These are phyloP conservation scores for Globisporangium okanoganense DNA, from an alignment of 352 stramenopile genomes.

Conservation along the genomic window DNA sequence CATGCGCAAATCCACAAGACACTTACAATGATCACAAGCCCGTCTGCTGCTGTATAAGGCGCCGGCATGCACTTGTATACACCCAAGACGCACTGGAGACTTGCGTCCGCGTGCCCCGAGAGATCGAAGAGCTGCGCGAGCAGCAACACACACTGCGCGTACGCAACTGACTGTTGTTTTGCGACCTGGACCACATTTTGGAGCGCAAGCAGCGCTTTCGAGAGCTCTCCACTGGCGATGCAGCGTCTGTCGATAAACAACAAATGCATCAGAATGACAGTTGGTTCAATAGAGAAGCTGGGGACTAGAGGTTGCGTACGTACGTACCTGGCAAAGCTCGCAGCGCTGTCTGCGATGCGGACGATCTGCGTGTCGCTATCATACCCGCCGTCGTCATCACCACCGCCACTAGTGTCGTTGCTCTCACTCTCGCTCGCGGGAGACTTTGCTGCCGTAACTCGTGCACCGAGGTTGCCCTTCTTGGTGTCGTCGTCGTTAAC, in stretches of 20 bases:
- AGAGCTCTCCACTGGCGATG: conserved; percentile 33
- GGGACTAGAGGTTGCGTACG: not conserved
- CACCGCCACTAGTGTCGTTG: not conserved
- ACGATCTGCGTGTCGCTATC: conserved; percentile 12
- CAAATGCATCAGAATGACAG: too few relatives aligned
- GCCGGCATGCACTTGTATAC: conserved; percentile 43
- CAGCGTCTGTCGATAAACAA: conserved; percentile 29
- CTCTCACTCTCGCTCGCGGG: not conserved
- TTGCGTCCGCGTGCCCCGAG: conserved; percentile 23
- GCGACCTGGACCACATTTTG: conserved; percentile 39
- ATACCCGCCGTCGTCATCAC: conserved; percentile 3
- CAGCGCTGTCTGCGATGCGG: conserved; percentile 21
- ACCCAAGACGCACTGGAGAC: conserved; percentile 33
- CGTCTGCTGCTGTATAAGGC: conserved; percentile 38
- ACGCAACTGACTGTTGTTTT: conserved; percentile 21
- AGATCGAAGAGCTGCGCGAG: conserved; percentile 37
- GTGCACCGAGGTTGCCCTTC: not conserved
- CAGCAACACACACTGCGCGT: conserved; percentile 31
- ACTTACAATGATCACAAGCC: conserved; percentile 42
- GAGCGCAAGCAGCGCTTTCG: conserved; percentile 38
- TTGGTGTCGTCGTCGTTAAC: not conserved
- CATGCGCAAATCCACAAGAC: not conserved
- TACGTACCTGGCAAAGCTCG: conserved; percentile 23
- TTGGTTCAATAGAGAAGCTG: not conserved
- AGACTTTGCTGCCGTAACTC: not conserved